Evolutionary conservation across 106 monocot genomes (phyloP), one percentile per base, ranked within the genome.

Genomic region (Chionographis japonica): DNA sequence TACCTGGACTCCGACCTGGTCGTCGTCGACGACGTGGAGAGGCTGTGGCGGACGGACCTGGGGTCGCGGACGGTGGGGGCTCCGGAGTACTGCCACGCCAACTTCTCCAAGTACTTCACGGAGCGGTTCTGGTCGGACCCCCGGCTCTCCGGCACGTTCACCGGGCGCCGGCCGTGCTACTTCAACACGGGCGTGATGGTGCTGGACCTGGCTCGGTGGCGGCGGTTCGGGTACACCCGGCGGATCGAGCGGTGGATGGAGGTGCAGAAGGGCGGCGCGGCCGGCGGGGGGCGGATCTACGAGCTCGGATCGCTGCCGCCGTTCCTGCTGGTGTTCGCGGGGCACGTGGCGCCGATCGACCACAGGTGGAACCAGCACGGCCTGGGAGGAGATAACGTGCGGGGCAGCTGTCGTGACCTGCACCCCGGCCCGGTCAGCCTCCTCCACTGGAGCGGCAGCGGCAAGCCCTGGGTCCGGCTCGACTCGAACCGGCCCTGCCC

Each of bases 1-100:
- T n/a, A n/a, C n/a, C n/a, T n/a, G n/a, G n/a, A n/a, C n/a, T n/a
- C n/a, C n/a, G n/a, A n/a, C n/a, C n/a, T n/a, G n/a, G n/a, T n/a
- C n/a, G n/a, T n/a, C n/a, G n/a, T n/a, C n/a, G n/a, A n/a, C n/a
- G n/a, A n/a, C n/a, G n/a, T n/a, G n/a, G n/a, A n/a, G n/a, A n/a
- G n/a, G n/a, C n/a, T n/a, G n/a, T n/a, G n/a, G n/a, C n/a, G n/a
- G 4, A 81, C 81, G 19, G 19, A 46, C n/a, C 65, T 81, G 19
- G 73, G 75, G 1, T 40, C 58, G 4, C 66, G 81, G 2, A 62
- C 84, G 27, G 68, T 88, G 11, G 88, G 84, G 7, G 88, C 84
- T 40, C 88, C 84, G 11, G 88, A 84, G 72, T 88, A 88, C 60
- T 89, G 88, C 81, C 81, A 84, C 76, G 84, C 88, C 60, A 89